Evolutionary conservation across 495 filamentous ascomycete genomes (phyloP), one percentile per base, ranked within the genome.

Genomic region (Penicillium ochrochloron): DNA sequence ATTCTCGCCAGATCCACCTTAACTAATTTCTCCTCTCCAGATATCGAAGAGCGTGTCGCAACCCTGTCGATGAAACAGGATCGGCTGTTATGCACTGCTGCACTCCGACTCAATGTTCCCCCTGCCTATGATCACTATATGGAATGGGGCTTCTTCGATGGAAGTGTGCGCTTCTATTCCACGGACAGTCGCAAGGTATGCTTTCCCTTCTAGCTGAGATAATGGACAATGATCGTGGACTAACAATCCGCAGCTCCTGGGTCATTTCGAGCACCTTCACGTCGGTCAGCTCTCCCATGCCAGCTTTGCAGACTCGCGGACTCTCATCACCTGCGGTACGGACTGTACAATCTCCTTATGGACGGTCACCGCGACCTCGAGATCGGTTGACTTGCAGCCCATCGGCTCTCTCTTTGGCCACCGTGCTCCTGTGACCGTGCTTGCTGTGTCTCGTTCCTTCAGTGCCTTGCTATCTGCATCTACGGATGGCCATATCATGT

Each of bases 141-240:
- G 75, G 93, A 97, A 76, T 97, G 94, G 95, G 95, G 93, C 1
- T 98, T 95, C 72, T 89, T 92, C 8, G 95, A 99, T 78, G 92
- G 90, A 65, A 93, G 91, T 70, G 86, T 98, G 8, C 88, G 95
- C 11, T 98, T 97, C 80, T 97, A 91, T 74, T 83, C 88, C 39
- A 84, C 88, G 53, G 93, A 95, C 57, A 90, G 85, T 61, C 86
- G 88, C 70, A 91, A 89, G 75, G 81, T 87, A 73, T 59, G 69
- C 17, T 14, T 31, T 51, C 15, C 8, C 31, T 25, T 5, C 19
- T 5, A 33, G 7, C 12, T 48, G n/a, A 23, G 23, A 17, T 31
- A 23, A 8, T 11, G 10, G 1, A 21, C 21, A 19, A 9, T 2
- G 0, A 25, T 42, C 7, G 25, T 4, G 25, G 23, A 33, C 70